A percentile compares a stretch with the other conserved stretches of the same genome.
Evolutionary conservation across 2,329 filamentous ascomycete species (phyloP).

Genomic region (Colletotrichum somersetense): DNA sequence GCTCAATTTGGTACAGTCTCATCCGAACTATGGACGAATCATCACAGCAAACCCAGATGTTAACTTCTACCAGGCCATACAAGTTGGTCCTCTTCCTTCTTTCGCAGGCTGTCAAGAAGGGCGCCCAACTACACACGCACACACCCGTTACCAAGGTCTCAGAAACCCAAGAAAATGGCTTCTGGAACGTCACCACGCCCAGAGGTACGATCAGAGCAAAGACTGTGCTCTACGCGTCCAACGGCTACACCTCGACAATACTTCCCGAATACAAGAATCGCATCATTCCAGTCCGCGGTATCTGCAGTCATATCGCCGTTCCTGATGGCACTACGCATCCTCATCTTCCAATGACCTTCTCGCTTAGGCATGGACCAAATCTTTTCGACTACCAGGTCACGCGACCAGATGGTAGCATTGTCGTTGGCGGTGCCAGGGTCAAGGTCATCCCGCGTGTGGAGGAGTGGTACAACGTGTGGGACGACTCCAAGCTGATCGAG

Average conservation of each 20-base stretch:
- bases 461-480: conserved; percentile 58
- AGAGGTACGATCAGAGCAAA: conserved; percentile 66
- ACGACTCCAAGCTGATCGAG: conserved; percentile 57
- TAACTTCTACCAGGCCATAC: conserved; percentile 56
- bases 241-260: conserved; percentile 74
- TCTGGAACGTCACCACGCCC: conserved; percentile 55
- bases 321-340: conserved; percentile 43
- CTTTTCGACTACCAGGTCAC: conserved; percentile 57
- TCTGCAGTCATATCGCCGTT: conserved; percentile 48
- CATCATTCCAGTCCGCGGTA: conserved; percentile 73
- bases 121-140: conserved; percentile 40
- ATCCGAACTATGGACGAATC: no score
- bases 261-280: conserved; percentile 69
- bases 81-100: conserved; percentile 68
- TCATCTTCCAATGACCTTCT: conserved; percentile 46
- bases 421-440: conserved; percentile 55
- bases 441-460: conserved; percentile 35
- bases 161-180: conserved; percentile 35
- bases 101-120: conserved; percentile 55
- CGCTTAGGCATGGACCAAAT: conserved; percentile 42
- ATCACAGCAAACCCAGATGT: neutral
- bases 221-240: conserved; percentile 74
- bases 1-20: conserved; percentile 55
- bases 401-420: conserved; percentile 58
- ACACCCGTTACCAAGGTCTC: conserved; percentile 43